Percentiles rank a stretch among this genome's conserved stretches.
Evolutionary conservation across 1,139 yeast genomes (phyloP).

Genomic region (Sugiyamaella xylanicola): DNA sequence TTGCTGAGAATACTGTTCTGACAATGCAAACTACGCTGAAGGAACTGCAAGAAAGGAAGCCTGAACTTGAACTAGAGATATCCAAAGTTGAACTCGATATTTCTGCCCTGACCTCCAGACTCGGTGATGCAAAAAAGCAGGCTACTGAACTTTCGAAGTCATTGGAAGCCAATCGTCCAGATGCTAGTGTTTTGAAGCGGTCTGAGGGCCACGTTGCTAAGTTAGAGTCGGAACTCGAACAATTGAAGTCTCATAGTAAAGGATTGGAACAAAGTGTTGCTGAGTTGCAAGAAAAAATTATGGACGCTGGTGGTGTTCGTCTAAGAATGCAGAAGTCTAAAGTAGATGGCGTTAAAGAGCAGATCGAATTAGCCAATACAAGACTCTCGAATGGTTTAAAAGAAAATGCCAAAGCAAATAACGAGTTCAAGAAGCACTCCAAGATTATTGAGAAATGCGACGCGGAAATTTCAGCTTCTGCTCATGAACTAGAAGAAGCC

Average conservation of each 20-base stretch:
- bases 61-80: slow-evolving; percentile 66
- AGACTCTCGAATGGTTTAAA: slow-evolving; percentile 64
- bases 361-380: slow-evolving; percentile 62
- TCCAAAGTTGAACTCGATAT: slow-evolving; percentile 67
- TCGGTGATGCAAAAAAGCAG: slow-evolving; percentile 47
- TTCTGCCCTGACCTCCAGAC: slow-evolving; percentile 55
- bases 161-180: slow-evolving; percentile 25
- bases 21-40: slow-evolving; percentile 64
- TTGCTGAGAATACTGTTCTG: slow-evolving; percentile 54
- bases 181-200: slow-evolving; percentile 34
- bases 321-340: slow-evolving; percentile 77
- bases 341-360: slow-evolving; percentile 74
- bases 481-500: slow-evolving; percentile 42
- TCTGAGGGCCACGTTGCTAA: slow-evolving; percentile 47
- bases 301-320: slow-evolving; percentile 91
- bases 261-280: slow-evolving; percentile 62
- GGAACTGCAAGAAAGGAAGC: slow-evolving; percentile 63
- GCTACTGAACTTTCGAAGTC: slow-evolving; percentile 35
- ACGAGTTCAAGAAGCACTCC: slow-evolving; percentile 60
- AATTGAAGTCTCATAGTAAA: slow-evolving; percentile 56
- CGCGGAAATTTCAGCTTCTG: slow-evolving; percentile 35
- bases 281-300: slow-evolving; percentile 69
- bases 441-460: slow-evolving; percentile 52
- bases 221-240: slow-evolving; percentile 47
- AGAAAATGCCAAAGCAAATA: slow-evolving; percentile 64